A percentile compares a stretch with the other conserved stretches of the same genome.
Conservation (phyloP, 2,329 filamentous ascomycete genomes). For the Scedosporium minutisporum region DNA sequence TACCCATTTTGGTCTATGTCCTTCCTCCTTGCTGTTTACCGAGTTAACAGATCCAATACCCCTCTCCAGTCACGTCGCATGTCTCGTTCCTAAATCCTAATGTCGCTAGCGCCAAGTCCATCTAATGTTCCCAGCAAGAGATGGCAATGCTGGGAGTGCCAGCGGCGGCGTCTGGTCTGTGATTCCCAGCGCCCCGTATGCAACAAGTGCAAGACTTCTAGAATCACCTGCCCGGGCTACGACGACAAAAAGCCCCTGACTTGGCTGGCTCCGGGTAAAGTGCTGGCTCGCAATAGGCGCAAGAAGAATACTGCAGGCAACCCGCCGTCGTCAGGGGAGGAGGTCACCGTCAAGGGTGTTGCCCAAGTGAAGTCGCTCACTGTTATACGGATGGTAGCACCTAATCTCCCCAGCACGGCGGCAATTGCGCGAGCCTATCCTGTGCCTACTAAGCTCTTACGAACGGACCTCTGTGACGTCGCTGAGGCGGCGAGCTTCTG, state of each 20-base stretch:
- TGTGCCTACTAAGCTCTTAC: constrained; percentile 5
- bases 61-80: background rate
- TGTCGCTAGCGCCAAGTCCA: background rate
- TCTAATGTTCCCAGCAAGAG: background rate
- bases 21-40: background rate
- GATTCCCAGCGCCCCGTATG: constrained; percentile 25
- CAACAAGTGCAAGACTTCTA: constrained; percentile 22
- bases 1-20: background rate
- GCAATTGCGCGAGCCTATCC: background rate
- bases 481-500: constrained; percentile 10
- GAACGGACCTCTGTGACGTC: constrained; percentile 9
- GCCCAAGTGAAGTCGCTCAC: background rate
- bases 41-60: background rate
- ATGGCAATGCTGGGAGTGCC: constrained; percentile 32
- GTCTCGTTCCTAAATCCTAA: background rate
- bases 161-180: constrained; percentile 28
- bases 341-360: too few species aligned
- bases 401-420: background rate
- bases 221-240: constrained; percentile 29
- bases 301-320: constrained; percentile 1
- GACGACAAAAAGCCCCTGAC: constrained; percentile 25
- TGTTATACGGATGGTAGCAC: too few species aligned
- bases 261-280: constrained; percentile 28
- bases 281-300: constrained; percentile 19
- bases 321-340: too few species aligned